Percentiles rank a stretch among this genome's conserved stretches.
These are phyloP conservation scores for Aspergillaceae sp. DNA, from an alignment of 2,329 filamentous ascomycete species.

Conservation along the genomic window DNA sequence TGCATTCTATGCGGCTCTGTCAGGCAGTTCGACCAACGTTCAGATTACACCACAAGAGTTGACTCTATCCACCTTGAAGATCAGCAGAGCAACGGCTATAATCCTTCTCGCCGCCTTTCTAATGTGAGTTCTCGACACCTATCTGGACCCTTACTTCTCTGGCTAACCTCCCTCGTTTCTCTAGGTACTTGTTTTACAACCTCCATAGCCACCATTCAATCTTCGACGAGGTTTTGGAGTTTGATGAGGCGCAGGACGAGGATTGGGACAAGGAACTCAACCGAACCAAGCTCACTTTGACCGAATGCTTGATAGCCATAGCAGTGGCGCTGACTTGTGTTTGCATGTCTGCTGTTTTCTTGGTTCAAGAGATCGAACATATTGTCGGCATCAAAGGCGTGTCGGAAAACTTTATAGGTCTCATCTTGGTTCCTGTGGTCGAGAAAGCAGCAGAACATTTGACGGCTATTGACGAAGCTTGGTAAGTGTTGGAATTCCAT, in stretches of 20 bases:
- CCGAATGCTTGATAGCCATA: conserved; percentile 62
- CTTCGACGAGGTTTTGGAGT: conserved; percentile 63
- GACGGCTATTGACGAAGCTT: conserved; percentile 76
- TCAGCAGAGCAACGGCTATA: conserved; percentile 63
- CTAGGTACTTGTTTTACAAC: conserved; percentile 58
- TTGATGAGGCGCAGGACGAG: conserved; percentile 59
- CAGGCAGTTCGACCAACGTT: conserved; percentile 35
- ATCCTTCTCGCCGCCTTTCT: conserved; percentile 62
- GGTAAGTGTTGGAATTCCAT: conserved; percentile 39
- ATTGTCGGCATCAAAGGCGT: conserved; percentile 47
- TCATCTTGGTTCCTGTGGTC: conserved; percentile 70
- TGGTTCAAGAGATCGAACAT: conserved; percentile 63
- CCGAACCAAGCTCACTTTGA: conserved; percentile 64
- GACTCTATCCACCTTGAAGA: conserved; percentile 47
- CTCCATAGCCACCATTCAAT: conserved; percentile 68
- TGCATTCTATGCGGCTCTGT: conserved; percentile 40
- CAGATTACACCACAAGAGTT: conserved; percentile 36
- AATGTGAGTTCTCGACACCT: conserved; percentile 39
- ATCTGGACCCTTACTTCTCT: background rate
- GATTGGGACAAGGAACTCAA: conserved; percentile 53
- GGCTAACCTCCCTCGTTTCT: conserved; percentile 3
- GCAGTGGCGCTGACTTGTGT: conserved; percentile 58
- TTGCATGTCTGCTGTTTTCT: conserved; percentile 61
- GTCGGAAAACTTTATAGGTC: conserved; percentile 53
- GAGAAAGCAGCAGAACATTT: conserved; percentile 83